These are phyloP conservation scores for Raffaelea albimanens DNA, from an alignment of 2,329 filamentous ascomycete species.

Conservation along the genomic window DNA sequence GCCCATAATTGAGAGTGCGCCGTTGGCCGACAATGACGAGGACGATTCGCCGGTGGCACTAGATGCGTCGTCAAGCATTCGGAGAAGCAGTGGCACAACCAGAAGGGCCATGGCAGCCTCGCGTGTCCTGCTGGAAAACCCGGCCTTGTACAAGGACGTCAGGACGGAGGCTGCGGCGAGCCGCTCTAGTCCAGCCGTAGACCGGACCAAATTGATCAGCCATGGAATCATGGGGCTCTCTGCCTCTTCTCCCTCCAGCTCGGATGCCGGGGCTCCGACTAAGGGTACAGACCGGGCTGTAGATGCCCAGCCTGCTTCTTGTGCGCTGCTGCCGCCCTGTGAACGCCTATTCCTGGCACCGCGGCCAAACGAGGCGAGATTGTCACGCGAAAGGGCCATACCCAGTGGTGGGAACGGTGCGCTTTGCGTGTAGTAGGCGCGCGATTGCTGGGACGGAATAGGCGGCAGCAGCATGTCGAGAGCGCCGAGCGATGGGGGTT, in stretches of 20 bases:
- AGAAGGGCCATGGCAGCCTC: constrained; percentile 57
- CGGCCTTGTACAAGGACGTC: constrained; percentile 59
- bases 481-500: constrained; percentile 37
- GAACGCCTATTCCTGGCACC: constrained; percentile 15
- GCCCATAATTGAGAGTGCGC: not conserved
- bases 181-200: constrained; percentile 46
- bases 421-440: constrained; percentile 20
- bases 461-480: constrained; percentile 58
- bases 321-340: constrained; percentile 4
- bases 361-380: constrained; percentile 13
- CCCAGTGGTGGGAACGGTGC: constrained; percentile 46
- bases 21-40: constrained; percentile 7
- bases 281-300: too few relatives aligned
- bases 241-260: constrained; percentile 39
- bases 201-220: constrained; percentile 57
- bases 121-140: constrained; percentile 53
- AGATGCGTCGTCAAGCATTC: constrained; percentile 32
- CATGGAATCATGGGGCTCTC: constrained; percentile 67
- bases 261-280: too few relatives aligned
- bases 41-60: constrained; percentile 24
- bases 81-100: constrained; percentile 61
- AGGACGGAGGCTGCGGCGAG: constrained; percentile 62
- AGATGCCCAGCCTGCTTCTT: constrained; percentile 8
- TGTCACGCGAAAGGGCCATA: constrained; percentile 29
- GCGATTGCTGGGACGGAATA: constrained; percentile 32